Percentiles rank a stretch among this genome's conserved stretches.
Conservation (phyloP, 768 basidiomycete species). For the Pluteus cervinus region DNA sequence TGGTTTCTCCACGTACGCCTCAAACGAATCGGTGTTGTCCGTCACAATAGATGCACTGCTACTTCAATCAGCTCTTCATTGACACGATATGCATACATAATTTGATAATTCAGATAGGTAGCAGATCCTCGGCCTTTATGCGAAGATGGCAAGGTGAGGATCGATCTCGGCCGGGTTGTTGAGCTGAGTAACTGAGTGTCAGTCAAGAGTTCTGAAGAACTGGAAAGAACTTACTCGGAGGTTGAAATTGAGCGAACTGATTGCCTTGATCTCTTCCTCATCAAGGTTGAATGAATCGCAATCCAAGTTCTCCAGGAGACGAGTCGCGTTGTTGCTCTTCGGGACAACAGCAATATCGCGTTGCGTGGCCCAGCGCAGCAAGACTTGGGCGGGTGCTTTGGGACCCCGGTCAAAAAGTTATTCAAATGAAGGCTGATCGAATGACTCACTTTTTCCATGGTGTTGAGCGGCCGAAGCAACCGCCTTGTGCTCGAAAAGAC, state of each 20-base stretch:
- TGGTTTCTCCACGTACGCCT: too few species aligned
- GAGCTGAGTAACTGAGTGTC: conserved; percentile 30
- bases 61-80: conserved; percentile 1
- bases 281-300: conserved; percentile 40
- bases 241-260: conserved; percentile 56
- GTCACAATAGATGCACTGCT: too few species aligned
- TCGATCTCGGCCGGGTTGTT: conserved; percentile 71
- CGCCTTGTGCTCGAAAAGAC: conserved; percentile 45
- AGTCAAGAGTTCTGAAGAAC: too few species aligned
- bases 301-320: conserved; percentile 47
- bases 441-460: conserved; percentile 47
- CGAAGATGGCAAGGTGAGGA: conserved; percentile 62
- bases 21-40: too few species aligned
- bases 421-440: neutral
- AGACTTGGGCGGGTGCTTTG: conserved; percentile 54
- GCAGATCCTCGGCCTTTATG: too few species aligned
- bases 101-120: too few species aligned
- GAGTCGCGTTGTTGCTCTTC: conserved; percentile 47
- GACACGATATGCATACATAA: conserved; percentile 5
- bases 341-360: conserved; percentile 71
- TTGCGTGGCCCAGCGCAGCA: conserved; percentile 73
- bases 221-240: conserved; percentile 46
- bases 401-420: conserved; percentile 16
- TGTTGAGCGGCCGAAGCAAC: conserved; percentile 40
- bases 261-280: conserved; percentile 48